Evolutionary conservation across 2,329 filamentous ascomycete species (phyloP), one percentile per base, ranked within the genome.

Genomic region (Oidium heveae): DNA sequence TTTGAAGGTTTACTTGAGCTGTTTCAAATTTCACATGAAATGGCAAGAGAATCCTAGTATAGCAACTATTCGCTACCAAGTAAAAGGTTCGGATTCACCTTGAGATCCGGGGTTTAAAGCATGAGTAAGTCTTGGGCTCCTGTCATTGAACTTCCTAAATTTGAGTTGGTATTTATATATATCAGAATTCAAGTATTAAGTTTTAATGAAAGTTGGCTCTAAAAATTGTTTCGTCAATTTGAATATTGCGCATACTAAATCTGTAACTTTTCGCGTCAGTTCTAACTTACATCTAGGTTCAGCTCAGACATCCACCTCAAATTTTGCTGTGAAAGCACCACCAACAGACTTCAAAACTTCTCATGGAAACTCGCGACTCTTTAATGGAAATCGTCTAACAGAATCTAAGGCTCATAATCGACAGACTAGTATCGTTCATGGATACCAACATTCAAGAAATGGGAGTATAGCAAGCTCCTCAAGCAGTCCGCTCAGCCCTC

Each of bases 351-450:
- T 60, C 24, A 60, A 61, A 18, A 59, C 59, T 43, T 55, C 58
- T 18, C 52, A 54, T 53, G 52, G 61, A n/a, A 62, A 63, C 6
- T 62, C 63, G 37, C 63, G 61, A 55, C 53, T 63, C 12, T 57
- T 61, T 54, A 36, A 57, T 9, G 55, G 56, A 39, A 58, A 56
- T 61, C 71, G 74, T 59, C 64, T 71, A n/a, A 67, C 73, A 57
- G 77, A 80, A 60, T 71, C 70, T 51, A 80, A 79, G 63, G 67
- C 61, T 68, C 72, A 98, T 67, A 87, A 96, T 69, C 82, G 91
- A 55, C 87, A 98, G 70, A 94, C 89, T 0, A 96, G 89, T 52
- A 95, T 96, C 62, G 88, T 96, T 56, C 86, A 96, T 77, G 89
- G 91, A 63, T 81, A 94, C 61, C 88, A 94, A 67, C 91, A 98